Percentiles rank a stretch among this genome's conserved stretches.
Conservation (phyloP, 2,329 filamentous ascomycete genomes). For the Hysterium pulicare region DNA sequence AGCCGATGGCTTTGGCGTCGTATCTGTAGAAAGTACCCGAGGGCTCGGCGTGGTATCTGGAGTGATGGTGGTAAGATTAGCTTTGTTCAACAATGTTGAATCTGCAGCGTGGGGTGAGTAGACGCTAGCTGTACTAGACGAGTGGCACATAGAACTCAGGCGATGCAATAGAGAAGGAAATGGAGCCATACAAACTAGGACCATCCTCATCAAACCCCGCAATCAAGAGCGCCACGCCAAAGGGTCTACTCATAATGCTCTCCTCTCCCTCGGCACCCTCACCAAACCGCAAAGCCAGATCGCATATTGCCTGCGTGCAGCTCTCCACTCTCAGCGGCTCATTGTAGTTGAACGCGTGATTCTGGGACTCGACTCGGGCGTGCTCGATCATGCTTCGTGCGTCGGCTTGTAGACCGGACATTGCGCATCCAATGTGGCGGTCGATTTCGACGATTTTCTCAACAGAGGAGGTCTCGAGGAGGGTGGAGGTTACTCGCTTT, state of each 20-base stretch:
- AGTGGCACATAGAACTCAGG: too few species aligned
- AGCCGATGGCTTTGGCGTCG: slow-evolving; percentile 97
- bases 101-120: too few species aligned
- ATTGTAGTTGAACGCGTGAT: slow-evolving; percentile 96
- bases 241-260: slow-evolving; percentile 97
- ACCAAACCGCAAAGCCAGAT: slow-evolving; percentile 91
- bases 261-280: slow-evolving; percentile 97
- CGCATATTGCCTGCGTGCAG: slow-evolving; percentile 98
- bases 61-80: background rate
- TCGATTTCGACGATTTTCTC: slow-evolving; percentile 99
- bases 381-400: slow-evolving; percentile 98
- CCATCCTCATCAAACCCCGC: slow-evolving; percentile 97
- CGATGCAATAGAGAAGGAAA: too few species aligned
- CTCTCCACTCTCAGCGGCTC: slow-evolving; percentile 93
- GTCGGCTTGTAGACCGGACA: slow-evolving; percentile 96
- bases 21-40: slow-evolving; percentile 99
- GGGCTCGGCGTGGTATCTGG: slow-evolving; percentile 89
- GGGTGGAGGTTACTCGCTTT: slow-evolving; percentile 96
- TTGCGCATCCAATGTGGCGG: slow-evolving; percentile 96
- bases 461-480: slow-evolving; percentile 95
- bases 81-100: too few species aligned
- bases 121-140: too few species aligned
- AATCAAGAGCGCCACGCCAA: slow-evolving; percentile 94
- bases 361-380: slow-evolving; percentile 94
- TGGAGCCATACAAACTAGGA: slow-evolving; percentile 67